Percentiles rank a stretch among this genome's conserved stretches.
These are phyloP conservation scores for Medicago truncatula DNA, from an alignment of 306 rosid species.

Conservation along the genomic window MtrunA17r5.0-ANR NC_053048.1:17370001-17370500, in stretches of 20 bases:
- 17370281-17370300: no score
- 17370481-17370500: not conserved
- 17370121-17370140: not conserved
- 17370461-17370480: constrained; percentile 4
- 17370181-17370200: constrained; percentile 6
- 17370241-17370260: not conserved
- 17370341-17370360: constrained; percentile 14
- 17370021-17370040: not conserved
- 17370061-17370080: not conserved
- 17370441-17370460: not conserved
- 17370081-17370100: not conserved
- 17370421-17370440: not conserved
- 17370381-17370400: constrained; percentile 1
- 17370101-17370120: not conserved
- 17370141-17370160: not conserved
- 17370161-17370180: not conserved
- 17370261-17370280: constrained; percentile 9
- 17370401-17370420: not conserved
- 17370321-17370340: no score
- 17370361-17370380: not conserved
- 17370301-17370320: no score
- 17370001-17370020: not conserved
- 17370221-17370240: constrained; percentile 16
- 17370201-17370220: not conserved
- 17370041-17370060: not conserved